These are phyloP conservation scores for Trypanosoma caninum DNA, from an alignment of 208 protist genomes.

Conservation along the genomic window DNA sequence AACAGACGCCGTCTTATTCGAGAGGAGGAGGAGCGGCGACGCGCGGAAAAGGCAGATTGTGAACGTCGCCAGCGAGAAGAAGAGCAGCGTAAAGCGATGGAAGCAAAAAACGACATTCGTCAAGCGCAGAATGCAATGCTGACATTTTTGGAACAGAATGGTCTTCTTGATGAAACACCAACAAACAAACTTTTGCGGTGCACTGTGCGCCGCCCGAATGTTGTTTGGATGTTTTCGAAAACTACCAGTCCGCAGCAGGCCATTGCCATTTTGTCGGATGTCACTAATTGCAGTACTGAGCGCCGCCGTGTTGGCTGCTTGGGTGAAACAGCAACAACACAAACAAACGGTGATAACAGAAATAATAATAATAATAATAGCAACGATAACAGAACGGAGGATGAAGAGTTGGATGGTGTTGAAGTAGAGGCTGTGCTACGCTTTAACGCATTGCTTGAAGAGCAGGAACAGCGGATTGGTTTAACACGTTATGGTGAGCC, in stretches of 20 bases:
- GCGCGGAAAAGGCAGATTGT: slow-evolving; percentile 33
- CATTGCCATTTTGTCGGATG: slow-evolving; percentile 26
- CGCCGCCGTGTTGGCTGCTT: slow-evolving; percentile 10
- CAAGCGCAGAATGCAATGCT: slow-evolving; percentile 41
- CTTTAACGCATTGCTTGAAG: slow-evolving; percentile 65
- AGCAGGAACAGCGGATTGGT: slow-evolving; percentile 62
- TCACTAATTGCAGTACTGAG: slow-evolving; percentile 30
- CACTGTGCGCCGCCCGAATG: slow-evolving; percentile 58
- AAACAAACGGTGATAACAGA: slow-evolving; percentile 25
- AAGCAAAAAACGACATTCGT: slow-evolving; percentile 53
- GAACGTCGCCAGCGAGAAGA: slow-evolving; percentile 33
- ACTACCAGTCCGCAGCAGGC: slow-evolving; percentile 32
- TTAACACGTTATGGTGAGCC: slow-evolving; percentile 82
- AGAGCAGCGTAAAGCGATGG: slow-evolving; percentile 23
- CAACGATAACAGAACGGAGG: not conserved
- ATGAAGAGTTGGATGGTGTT: slow-evolving; percentile 7
- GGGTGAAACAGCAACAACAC: too few relatives aligned
- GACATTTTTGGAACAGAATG: slow-evolving; percentile 40
- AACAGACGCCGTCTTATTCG: slow-evolving; percentile 59
- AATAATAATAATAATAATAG: slow-evolving; percentile 10
- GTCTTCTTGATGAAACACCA: slow-evolving; percentile 51
- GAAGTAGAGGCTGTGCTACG: slow-evolving; percentile 55
- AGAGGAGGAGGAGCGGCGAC: slow-evolving; percentile 60
- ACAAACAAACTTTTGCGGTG: slow-evolving; percentile 76
- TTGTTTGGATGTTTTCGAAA: slow-evolving; percentile 77